phyloP scores from a whole-genome alignment of 306 rosid species.

The Elaeagnus macrophylla region DNA sequence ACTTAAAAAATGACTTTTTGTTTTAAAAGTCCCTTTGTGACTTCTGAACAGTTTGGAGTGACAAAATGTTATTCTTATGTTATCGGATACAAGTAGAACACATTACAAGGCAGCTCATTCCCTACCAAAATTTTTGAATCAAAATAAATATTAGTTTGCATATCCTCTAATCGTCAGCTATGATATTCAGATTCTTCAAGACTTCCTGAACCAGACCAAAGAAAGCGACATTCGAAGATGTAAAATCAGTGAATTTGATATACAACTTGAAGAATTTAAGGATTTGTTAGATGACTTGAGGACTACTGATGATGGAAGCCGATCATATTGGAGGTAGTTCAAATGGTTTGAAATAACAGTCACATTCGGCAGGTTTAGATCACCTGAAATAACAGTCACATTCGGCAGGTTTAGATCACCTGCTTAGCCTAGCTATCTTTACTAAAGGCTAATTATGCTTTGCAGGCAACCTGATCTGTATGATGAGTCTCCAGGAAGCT shows the following conservation, averaged over 20 bases:
- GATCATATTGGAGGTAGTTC: constrained; percentile 54
- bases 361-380: neutral
- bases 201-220: constrained; percentile 71
- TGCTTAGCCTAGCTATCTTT: constrained; percentile 18
- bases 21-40: too few species aligned
- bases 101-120: too few species aligned
- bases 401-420: neutral
- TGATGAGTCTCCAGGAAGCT: constrained; percentile 85
- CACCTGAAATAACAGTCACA: neutral
- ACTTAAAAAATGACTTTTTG: too few species aligned
- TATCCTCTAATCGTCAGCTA: constrained; percentile 20
- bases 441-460: constrained; percentile 16
- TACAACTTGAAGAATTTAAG: constrained; percentile 68
- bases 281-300: constrained; percentile 57
- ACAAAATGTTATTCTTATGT: too few species aligned
- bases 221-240: constrained; percentile 47
- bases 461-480: constrained; percentile 69
- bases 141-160: neutral
- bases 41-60: too few species aligned
- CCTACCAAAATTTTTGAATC: too few species aligned
- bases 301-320: constrained; percentile 52
- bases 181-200: constrained; percentile 73
- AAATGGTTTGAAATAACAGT: neutral
- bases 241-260: constrained; percentile 43
- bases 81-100: too few species aligned